Conservation (phyloP, 148 eudicot genomes). For the Suaeda aralocaspica region DNA sequence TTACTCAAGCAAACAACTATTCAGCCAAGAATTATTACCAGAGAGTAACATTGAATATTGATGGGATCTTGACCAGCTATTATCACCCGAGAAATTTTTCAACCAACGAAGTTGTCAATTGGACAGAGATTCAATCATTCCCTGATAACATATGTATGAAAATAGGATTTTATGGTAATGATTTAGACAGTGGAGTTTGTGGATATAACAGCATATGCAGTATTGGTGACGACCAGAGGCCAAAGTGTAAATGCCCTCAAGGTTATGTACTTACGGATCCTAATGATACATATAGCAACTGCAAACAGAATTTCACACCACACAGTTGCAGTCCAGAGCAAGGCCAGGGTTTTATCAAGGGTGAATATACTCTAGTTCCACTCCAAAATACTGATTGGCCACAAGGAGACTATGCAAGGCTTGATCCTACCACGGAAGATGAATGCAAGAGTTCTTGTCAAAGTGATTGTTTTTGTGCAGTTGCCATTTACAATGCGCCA, state of each 20-base stretch:
- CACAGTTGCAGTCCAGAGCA: not conserved
- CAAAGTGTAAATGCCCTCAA: constrained; percentile 27
- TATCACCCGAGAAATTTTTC: constrained; percentile 10
- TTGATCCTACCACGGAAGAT: not conserved
- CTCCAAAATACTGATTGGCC: not conserved
- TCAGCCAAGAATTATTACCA: constrained; percentile 12
- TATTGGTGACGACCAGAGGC: constrained; percentile 14
- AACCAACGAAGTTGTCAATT: constrained; percentile 1
- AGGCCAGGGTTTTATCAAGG: constrained; percentile 5
- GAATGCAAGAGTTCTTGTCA: constrained; percentile 5
- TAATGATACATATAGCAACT: constrained; percentile 23
- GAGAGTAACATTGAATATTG: constrained; percentile 24
- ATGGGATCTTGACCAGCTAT: constrained; percentile 32
- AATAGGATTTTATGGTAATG: no score
- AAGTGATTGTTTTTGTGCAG: not conserved
- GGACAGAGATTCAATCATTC: constrained; percentile 4
- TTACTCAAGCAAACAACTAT: not conserved
- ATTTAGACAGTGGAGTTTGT: constrained; percentile 19
- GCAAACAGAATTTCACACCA: constrained; percentile 23
- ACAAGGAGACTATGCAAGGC: not conserved
- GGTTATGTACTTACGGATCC: constrained; percentile 21
- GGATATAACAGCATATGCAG: constrained; percentile 35
- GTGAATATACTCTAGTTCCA: constrained; percentile 22
- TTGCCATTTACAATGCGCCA: not conserved
- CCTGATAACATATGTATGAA: constrained; percentile 26